Base-by-base conservation (phyloP, 2,329 filamentous ascomycete genomes). In the Colletotrichum sp. region DNA sequence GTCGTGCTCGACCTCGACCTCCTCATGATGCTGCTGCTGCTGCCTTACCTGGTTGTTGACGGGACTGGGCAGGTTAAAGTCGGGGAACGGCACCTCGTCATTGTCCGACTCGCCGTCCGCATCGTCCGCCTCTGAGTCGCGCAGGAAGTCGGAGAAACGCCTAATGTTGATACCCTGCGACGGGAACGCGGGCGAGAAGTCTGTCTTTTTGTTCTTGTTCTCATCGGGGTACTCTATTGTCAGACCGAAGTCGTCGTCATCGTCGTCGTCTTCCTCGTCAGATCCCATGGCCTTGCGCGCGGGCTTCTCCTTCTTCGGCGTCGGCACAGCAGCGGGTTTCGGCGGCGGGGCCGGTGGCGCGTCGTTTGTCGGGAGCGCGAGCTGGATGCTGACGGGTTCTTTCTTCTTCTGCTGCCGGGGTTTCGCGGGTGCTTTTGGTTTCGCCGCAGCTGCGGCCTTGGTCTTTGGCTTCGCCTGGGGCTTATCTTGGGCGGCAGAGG, bases 181-280 rank as follows among this genome's bases (percentile, higher is more conserved):
- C 21, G 88, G 86, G 80, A 90, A 88, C 0, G 88, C 85, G 1
- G 89, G 88, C 6, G 88, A 89, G 80, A 89, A 90, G 80, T 88
- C 86, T 21, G 84, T 80, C 36, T 80, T 55, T 78, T 78, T 76
- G 83, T 76, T 79, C 83, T 72, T 80, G 76, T 69, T 71, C 26
- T 87, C 87, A 36, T 87, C 90, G 1, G 91, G 91, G 78, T 92
- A 92, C 81, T 93, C 92, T 72, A 93, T 87, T 30, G 89, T 88
- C 39, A 93, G 85, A 30, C 89, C 89, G 63, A 89, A 88, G 67
- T 91, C 91, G 28, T 90, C 91, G 59, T 92, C 90, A 14, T 89
- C 87, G 21, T 89, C 88, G 6, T 90, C 89, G 9, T 90, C 88
- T 0, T 90, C 89, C 3, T 89, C 88, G 8, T 91, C 88, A 2